A percentile compares a stretch with the other conserved stretches of the same genome.
phyloP scores from a whole-genome alignment of 129 eudicot species.

The Ambrosia trifida region DNA sequence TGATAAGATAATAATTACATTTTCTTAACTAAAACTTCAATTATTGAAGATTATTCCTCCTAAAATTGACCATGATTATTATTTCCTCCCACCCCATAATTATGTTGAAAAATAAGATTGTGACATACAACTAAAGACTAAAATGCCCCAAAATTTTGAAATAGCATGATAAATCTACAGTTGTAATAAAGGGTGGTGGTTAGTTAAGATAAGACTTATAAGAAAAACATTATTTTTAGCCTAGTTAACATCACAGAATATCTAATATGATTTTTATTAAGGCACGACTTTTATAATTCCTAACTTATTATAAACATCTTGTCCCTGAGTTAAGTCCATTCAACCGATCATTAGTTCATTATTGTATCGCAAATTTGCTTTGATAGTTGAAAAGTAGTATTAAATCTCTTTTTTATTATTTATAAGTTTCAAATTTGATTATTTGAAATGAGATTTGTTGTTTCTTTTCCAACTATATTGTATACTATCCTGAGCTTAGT shows the following conservation, averaged over 20 bases:
- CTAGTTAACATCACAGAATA: constrained; percentile 1
- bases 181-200: not conserved
- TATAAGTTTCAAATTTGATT: no score
- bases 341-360: not conserved
- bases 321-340: not conserved
- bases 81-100: not conserved
- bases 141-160: not conserved
- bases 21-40: not conserved
- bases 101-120: constrained; percentile 2
- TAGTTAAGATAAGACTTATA: not conserved
- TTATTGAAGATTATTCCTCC: constrained; percentile 11
- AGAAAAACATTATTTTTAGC: not conserved
- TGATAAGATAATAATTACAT: not conserved
- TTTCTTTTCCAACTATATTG: no score
- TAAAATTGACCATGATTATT: constrained; percentile 1
- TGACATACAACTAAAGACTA: constrained; percentile 10
- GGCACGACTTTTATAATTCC: not conserved
- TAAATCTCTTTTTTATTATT: no score
- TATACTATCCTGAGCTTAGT: no score
- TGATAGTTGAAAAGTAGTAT: no score
- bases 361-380: not conserved
- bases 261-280: not conserved
- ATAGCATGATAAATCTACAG: not conserved
- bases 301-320: not conserved
- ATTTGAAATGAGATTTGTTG: no score